phyloP scores from a whole-genome alignment of 441 rosid species.

The Hypseocharis bilobata region DNA sequence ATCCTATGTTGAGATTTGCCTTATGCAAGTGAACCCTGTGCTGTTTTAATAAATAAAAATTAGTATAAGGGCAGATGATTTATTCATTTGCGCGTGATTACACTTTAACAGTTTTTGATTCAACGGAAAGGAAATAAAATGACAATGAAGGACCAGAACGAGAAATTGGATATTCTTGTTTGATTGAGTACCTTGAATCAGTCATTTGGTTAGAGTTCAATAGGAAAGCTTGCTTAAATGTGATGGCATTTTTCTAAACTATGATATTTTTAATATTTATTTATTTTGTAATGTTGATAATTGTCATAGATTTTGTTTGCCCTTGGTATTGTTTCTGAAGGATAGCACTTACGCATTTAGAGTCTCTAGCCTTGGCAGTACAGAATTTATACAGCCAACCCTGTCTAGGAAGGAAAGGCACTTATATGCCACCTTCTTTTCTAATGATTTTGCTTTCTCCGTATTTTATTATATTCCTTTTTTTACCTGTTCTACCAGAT shows the following conservation, averaged over 20 bases:
- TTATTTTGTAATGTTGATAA: neutral
- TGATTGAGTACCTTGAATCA: no score
- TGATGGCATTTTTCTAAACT: neutral
- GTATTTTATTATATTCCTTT: neutral
- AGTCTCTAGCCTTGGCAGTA: neutral
- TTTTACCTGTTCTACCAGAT: slow-evolving; percentile 35
- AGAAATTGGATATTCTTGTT: no score
- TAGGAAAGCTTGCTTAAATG: no score
- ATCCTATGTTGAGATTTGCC: no score
- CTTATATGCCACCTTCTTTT: neutral
- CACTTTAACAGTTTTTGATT: no score
- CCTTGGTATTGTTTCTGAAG: neutral
- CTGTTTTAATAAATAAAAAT: no score
- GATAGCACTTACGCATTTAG: neutral
- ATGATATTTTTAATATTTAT: neutral
- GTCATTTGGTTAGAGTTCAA: no score
- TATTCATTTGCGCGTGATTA: no score
- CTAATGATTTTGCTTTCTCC: neutral
- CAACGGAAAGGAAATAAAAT: no score
- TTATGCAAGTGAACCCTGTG: no score
- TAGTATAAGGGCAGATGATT: no score
- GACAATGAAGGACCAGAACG: no score
- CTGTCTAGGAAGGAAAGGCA: neutral
- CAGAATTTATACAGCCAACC: neutral
- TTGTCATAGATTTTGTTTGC: neutral